These are phyloP conservation scores for Heterobasidion occidentale DNA, from an alignment of 1,284 basidiomycete species.

Conservation along the genomic window DNA sequence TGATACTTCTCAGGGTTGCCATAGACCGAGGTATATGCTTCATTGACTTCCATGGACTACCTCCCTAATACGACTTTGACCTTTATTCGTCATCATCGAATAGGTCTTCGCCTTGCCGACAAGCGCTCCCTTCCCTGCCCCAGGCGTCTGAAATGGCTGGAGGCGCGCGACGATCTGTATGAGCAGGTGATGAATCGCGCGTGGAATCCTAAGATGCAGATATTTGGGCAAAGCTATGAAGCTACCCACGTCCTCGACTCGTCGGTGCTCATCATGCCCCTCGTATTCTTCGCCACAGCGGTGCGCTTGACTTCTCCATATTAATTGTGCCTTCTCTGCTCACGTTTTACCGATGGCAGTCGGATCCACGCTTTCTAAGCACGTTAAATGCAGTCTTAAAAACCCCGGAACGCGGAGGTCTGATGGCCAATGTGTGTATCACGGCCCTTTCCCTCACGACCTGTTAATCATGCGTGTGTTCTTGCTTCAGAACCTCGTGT, in stretches of 20 bases:
- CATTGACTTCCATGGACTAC: not conserved
- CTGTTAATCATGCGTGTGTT: not conserved
- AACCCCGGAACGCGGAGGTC: conserved; percentile 79
- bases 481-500: conserved; percentile 52
- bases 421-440: conserved; percentile 71
- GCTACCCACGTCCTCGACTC: conserved; percentile 64
- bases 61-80: not conserved
- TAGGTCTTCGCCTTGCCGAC: conserved; percentile 80
- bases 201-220: conserved; percentile 61
- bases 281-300: conserved; percentile 81
- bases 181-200: conserved; percentile 81
- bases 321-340: conserved; percentile 2
- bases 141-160: conserved; percentile 63
- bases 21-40: conserved; percentile 65
- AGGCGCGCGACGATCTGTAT: conserved; percentile 72
- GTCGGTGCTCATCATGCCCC: conserved; percentile 74
- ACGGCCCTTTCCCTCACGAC: not conserved
- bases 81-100: not conserved
- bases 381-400: conserved; percentile 78
- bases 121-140: conserved; percentile 81
- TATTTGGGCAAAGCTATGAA: conserved; percentile 76
- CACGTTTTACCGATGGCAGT: conserved; percentile 28
- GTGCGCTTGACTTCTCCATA: conserved; percentile 1
- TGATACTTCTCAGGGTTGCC: conserved; percentile 59
- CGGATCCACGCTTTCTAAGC: conserved; percentile 79